Evolutionary conservation across 225 moss, liverwort and hornwort genomes (phyloP).

Genomic region (Climacium dendroides): DNA sequence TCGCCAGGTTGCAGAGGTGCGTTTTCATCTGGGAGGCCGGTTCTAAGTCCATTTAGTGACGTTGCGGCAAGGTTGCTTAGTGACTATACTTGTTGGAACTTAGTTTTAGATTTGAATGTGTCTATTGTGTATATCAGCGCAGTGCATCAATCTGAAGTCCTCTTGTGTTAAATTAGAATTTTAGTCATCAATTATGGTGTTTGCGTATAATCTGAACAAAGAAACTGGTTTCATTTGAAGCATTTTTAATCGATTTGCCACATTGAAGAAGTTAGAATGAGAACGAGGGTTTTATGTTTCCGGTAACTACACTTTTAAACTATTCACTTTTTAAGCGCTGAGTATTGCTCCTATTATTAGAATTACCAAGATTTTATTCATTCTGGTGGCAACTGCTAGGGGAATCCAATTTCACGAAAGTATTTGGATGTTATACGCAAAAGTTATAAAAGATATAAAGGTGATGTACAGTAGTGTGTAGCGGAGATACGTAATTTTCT

Average conservation of each 20-base stretch:
- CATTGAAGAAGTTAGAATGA: neutral
- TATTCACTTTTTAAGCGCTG: neutral
- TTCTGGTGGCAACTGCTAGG: neutral
- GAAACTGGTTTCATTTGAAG: neutral
- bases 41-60: neutral
- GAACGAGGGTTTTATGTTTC: neutral
- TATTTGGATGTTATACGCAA: neutral
- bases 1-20: constrained; percentile 38
- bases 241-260: neutral
- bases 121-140: neutral
- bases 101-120: neutral
- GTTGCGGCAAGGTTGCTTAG: neutral
- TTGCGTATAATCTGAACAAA: neutral
- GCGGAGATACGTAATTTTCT: neutral
- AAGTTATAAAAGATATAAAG: neutral
- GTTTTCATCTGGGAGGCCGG: neutral
- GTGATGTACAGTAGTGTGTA: neutral
- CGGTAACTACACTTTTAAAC: neutral
- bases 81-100: neutral
- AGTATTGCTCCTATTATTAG: no score
- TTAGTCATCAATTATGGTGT: neutral
- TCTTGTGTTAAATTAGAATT: neutral
- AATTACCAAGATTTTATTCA: neutral
- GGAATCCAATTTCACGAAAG: neutral
- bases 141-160: neutral